phyloP scores from a whole-genome alignment of 768 basidiomycete genomes.

The Leccinum boreale region DNA sequence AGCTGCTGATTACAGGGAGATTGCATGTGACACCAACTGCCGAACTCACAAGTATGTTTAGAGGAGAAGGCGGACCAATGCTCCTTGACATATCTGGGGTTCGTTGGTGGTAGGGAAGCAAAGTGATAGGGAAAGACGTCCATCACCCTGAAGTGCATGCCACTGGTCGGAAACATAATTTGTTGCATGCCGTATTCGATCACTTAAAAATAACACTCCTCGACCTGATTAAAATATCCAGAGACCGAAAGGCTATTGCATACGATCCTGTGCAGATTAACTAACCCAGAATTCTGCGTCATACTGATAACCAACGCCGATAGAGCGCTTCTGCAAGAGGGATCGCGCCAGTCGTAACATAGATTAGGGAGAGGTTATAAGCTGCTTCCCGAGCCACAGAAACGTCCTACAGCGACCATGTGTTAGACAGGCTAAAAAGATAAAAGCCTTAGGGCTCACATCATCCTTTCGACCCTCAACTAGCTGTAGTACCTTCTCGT shows the following conservation, averaged over 20 bases:
- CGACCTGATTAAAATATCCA: slow-evolving; percentile 5
- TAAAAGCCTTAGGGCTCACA: slow-evolving; percentile 25
- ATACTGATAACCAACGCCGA: slow-evolving; percentile 80
- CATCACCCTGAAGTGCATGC: not conserved
- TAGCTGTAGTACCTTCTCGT: slow-evolving; percentile 68
- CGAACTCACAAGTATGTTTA: slow-evolving; percentile 6
- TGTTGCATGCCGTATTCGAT: slow-evolving; percentile 1
- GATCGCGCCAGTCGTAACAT: slow-evolving; percentile 72
- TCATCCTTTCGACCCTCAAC: slow-evolving; percentile 40
- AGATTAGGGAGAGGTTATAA: slow-evolving; percentile 84
- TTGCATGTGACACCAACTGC: not conserved
- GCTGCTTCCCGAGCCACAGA: slow-evolving; percentile 74
- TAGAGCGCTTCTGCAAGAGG: slow-evolving; percentile 69
- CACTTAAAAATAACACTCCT: not conserved
- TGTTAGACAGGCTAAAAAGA: not conserved
- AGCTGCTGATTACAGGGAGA: not conserved
- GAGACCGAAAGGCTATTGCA: slow-evolving; percentile 1
- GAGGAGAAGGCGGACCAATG: slow-evolving; percentile 10
- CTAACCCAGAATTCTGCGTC: slow-evolving; percentile 11
- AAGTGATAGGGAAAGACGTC: not conserved
- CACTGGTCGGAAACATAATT: slow-evolving; percentile 11
- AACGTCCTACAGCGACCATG: slow-evolving; percentile 34
- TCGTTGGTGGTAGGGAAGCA: not conserved
- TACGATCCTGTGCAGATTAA: not conserved
- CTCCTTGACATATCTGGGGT: slow-evolving; percentile 9